phyloP scores from a whole-genome alignment of 345 rosid species.

The Arabidopsis thaliana region DNA sequence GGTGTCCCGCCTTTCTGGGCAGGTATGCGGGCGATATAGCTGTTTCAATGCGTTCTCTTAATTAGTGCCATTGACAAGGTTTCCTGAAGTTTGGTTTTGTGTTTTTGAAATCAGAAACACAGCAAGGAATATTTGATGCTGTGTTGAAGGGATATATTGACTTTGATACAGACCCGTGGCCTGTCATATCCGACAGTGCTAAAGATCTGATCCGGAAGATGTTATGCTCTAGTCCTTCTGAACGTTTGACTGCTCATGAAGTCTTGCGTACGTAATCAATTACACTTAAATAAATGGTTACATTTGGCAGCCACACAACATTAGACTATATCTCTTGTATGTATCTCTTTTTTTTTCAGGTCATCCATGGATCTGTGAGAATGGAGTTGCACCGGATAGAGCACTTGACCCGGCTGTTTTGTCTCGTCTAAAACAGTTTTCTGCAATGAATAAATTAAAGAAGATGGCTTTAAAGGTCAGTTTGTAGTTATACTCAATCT shows the following conservation, averaged over 20 bases:
- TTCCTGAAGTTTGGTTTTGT: slow-evolving; percentile 36
- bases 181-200: slow-evolving; percentile 84
- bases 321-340: slow-evolving; percentile 51
- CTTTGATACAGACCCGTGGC: slow-evolving; percentile 98
- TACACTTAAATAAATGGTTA: slow-evolving; percentile 1
- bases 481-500: not conserved
- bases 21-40: slow-evolving; percentile 53
- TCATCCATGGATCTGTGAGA: slow-evolving; percentile 98
- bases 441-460: slow-evolving; percentile 98
- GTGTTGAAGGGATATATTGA: slow-evolving; percentile 94
- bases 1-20: slow-evolving; percentile 99
- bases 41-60: not conserved
- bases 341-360: slow-evolving; percentile 52
- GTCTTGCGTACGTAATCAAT: slow-evolving; percentile 76
- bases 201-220: slow-evolving; percentile 86
- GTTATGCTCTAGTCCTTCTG: slow-evolving; percentile 78
- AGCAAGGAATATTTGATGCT: slow-evolving; percentile 98
- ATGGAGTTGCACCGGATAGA: slow-evolving; percentile 98
- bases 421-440: slow-evolving; percentile 95
- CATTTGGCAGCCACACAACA: slow-evolving; percentile 13
- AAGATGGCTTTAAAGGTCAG: slow-evolving; percentile 94
- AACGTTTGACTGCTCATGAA: slow-evolving; percentile 94
- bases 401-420: slow-evolving; percentile 95
- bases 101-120: slow-evolving; percentile 67
- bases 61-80: not conserved